phyloP scores from a whole-genome alignment of 345 rosid genomes.

The Brassica incana region DNA sequence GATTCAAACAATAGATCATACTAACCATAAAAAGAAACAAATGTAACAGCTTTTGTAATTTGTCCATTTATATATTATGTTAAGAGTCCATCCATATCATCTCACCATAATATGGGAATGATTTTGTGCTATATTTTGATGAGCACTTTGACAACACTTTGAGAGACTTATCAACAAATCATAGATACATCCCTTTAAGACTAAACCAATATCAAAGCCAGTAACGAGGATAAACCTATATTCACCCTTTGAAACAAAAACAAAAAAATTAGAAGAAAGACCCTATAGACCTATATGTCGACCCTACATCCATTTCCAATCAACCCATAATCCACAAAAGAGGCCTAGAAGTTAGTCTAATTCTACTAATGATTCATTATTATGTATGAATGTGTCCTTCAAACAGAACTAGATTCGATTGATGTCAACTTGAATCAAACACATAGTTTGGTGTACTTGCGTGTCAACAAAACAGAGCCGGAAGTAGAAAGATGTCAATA shows the following conservation, averaged over 20 bases:
- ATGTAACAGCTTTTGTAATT: background rate
- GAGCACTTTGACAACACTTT: background rate
- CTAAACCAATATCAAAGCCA: background rate
- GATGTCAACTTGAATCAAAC: background rate
- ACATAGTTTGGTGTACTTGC: background rate
- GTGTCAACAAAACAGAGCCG: constrained; percentile 5
- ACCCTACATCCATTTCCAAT: too few relatives aligned
- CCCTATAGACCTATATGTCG: background rate
- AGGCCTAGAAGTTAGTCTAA: background rate
- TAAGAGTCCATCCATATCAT: background rate
- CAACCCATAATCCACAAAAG: background rate
- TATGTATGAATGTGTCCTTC: background rate
- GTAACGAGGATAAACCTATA: background rate
- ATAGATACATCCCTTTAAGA: background rate
- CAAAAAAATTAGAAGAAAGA: background rate
- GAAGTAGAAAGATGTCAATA: background rate
- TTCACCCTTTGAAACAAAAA: background rate
- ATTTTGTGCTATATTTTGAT: background rate
- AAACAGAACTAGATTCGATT: background rate
- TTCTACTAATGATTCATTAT: background rate
- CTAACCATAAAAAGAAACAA: background rate
- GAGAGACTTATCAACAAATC: background rate
- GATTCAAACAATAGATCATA: background rate
- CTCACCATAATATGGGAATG: background rate
- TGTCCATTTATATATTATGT: background rate